Evolutionary conservation across 2,329 filamentous ascomycete genomes (phyloP).

Genomic region (Tolypocladium amazonense): DNA sequence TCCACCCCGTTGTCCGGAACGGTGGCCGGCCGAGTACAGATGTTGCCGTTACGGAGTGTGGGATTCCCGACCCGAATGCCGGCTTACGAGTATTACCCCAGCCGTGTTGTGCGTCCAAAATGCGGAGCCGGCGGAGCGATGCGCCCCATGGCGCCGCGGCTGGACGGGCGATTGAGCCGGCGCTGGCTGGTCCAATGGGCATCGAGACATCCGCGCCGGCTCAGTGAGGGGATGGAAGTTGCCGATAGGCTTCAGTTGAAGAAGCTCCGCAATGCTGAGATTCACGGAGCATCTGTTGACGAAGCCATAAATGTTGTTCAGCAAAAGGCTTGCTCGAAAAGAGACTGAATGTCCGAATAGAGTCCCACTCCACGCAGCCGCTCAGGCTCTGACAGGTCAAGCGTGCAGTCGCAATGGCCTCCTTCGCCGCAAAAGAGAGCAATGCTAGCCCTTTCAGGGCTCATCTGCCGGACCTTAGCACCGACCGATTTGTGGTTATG

Average conservation of each 20-base stretch:
- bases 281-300: neutral
- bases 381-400: neutral
- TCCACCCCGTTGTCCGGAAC: neutral
- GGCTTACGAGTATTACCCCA: too few relatives aligned
- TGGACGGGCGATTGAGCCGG: neutral
- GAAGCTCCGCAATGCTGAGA: neutral
- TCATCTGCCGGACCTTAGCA: neutral
- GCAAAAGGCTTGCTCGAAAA: neutral
- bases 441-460: neutral
- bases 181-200: neutral
- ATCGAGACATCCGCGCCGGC: neutral
- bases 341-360: neutral
- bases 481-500: constrained; percentile 44
- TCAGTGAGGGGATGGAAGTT: neutral
- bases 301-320: neutral
- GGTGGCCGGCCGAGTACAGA: neutral
- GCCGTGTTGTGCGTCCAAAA: neutral
- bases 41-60: neutral
- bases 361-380: neutral
- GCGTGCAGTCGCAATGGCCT: neutral
- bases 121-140: neutral
- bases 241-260: neutral
- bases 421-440: neutral
- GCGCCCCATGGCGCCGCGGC: neutral
- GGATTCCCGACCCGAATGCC: neutral